These are phyloP conservation scores for Mortierella claussenii DNA, from an alignment of 192 early-diverging fungal species.

Conservation along the genomic window DNA sequence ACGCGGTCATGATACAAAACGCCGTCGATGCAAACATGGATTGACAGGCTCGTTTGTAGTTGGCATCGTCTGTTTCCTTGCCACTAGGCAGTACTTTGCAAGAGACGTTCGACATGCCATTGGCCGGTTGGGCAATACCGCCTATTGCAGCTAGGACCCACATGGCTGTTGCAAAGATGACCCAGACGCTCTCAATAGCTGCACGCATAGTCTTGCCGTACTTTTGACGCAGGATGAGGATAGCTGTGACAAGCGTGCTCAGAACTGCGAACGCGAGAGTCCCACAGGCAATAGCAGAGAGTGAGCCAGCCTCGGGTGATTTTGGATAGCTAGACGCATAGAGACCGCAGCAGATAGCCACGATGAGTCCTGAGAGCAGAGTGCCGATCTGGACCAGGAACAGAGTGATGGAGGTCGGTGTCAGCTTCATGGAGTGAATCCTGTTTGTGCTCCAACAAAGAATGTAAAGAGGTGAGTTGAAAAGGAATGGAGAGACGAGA, in stretches of 20 bases:
- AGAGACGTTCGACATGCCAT: conserved; percentile 24
- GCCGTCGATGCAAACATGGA: conserved; percentile 42
- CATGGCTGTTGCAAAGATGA: conserved; percentile 21
- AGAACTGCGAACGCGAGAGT: conserved; percentile 26
- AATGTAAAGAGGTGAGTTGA: too few species aligned
- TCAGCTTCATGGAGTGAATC: conserved; percentile 10
- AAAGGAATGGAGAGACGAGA: neutral
- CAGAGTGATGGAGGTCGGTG: conserved; percentile 41
- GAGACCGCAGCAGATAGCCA: conserved; percentile 23
- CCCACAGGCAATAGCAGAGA: conserved; percentile 17
- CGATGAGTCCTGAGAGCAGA: conserved; percentile 30
- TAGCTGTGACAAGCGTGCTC: conserved; percentile 13
- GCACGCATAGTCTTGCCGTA: conserved; percentile 24
- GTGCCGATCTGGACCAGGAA: conserved; percentile 30
- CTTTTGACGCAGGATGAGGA: conserved; percentile 32
- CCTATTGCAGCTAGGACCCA: conserved; percentile 27
- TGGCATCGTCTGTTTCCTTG: conserved; percentile 14
- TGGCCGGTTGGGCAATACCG: conserved; percentile 28
- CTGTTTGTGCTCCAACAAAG: too few species aligned
- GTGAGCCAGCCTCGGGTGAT: conserved; percentile 14
- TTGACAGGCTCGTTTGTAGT: conserved; percentile 33
- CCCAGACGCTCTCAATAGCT: conserved; percentile 16
- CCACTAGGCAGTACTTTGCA: conserved; percentile 32
- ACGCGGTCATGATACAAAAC: conserved; percentile 28
- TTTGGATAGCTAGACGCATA: conserved; percentile 36